Base-by-base conservation (phyloP, 1,284 basidiomycete species). In the Cutaneotrichosporon cutaneum region DNA sequence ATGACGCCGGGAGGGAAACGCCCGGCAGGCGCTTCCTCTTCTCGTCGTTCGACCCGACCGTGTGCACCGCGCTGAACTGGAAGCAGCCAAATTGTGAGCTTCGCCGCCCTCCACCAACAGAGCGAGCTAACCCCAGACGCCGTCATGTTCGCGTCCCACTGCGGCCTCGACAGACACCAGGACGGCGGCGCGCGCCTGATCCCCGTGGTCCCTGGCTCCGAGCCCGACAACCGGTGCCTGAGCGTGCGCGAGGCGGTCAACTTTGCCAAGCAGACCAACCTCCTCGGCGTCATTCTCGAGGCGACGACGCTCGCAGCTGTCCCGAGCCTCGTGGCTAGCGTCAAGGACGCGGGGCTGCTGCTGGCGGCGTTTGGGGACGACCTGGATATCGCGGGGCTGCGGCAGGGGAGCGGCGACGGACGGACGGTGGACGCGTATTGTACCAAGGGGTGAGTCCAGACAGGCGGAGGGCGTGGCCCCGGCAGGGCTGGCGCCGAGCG, bases 81-180 rank as follows among this genome's bases (percentile, higher is more conserved):
- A 99, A 99, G 81, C 96, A 99, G 80, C 96, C 96, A 18, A 99
- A 99, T 78, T 97, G 77, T 76, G 63, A 72, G 92, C 27, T n/a
- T 16, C 27, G 3, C 39, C 21, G 13, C 11, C 54, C n/a, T 36
- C n/a, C n/a, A n/a, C n/a, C n/a, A n/a, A n/a, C n/a, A n/a, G 35
- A 7, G 7, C 22, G 2, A 77, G 85, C 77, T 50, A 55, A 53
- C 59, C 62, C 60, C 44, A 94, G 92, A 97, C 82, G 93, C 96
- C 57, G 95, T 99, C 32, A 96, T 99, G 81, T 92, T 98, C 77
- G 88, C 89, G 9, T 90, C 90, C 13, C 87, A 87, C 72, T 96
- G 94, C 76, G 92, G 93, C 48, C 85, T 88, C 62, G 81, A 83
- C 39, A 74, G 79, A 8, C 27, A 57, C 35, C 62, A 66, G 62